These are phyloP conservation scores for Pilasporangium apinafurcum DNA, from an alignment of 352 stramenopile species.

Conservation along the genomic window DNA sequence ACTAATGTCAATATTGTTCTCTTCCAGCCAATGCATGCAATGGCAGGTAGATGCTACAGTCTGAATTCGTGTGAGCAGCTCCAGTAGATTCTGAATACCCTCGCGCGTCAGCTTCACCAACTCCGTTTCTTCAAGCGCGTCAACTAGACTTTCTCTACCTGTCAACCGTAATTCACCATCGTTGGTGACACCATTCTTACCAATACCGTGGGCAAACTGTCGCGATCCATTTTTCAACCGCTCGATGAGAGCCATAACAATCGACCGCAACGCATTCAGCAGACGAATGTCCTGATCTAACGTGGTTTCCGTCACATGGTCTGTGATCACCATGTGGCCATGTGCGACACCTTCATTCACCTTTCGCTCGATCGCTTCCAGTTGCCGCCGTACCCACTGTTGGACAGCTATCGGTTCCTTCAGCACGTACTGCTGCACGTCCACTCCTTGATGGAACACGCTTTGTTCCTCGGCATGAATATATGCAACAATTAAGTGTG, in stretches of 20 bases:
- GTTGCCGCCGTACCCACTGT: slow-evolving; percentile 56
- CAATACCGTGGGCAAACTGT: slow-evolving; percentile 16
- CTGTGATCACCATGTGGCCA: slow-evolving; percentile 14
- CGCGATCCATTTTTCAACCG: slow-evolving; percentile 56
- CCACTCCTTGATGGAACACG: slow-evolving; percentile 2
- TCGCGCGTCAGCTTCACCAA: slow-evolving; percentile 51
- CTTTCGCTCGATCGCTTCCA: slow-evolving; percentile 45
- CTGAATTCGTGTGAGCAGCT: slow-evolving; percentile 63
- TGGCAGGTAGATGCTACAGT: slow-evolving; percentile 44
- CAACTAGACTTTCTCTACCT: slow-evolving; percentile 3
- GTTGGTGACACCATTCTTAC: slow-evolving; percentile 13
- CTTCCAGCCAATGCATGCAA: slow-evolving; percentile 62
- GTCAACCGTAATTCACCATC: slow-evolving; percentile 7
- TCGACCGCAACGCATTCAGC: slow-evolving; percentile 57
- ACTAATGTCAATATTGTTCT: slow-evolving; percentile 41
- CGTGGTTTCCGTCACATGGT: slow-evolving; percentile 20
- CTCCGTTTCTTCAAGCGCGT: slow-evolving; percentile 55
- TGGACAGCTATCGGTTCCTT: slow-evolving; percentile 79
- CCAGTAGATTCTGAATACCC: slow-evolving; percentile 60
- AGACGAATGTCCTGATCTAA: slow-evolving; percentile 43
- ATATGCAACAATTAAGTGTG: slow-evolving; percentile 68
- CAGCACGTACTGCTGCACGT: slow-evolving; percentile 53
- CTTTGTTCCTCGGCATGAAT: slow-evolving; percentile 32
- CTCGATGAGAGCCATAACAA: slow-evolving; percentile 63
- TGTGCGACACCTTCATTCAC: slow-evolving; percentile 46